A percentile compares a stretch with the other conserved stretches of the same genome.
phyloP scores from a whole-genome alignment of 2,329 filamentous ascomycete species.

The Coniochaeta sp. region DNA sequence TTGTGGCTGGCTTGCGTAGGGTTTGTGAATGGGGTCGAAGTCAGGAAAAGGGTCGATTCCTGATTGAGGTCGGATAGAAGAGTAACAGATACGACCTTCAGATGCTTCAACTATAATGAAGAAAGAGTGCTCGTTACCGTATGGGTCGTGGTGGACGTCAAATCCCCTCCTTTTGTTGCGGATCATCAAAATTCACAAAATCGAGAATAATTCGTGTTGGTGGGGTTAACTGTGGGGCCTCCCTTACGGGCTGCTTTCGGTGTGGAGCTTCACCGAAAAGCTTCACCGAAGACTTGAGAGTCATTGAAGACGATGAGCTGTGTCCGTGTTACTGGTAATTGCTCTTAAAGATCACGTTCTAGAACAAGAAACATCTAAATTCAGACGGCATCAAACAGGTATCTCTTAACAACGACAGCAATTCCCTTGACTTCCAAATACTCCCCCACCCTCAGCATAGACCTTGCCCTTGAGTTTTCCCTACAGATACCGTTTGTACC shows the following conservation, averaged over 20 bases:
- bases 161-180: neutral
- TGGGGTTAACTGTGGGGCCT: conserved; percentile 8
- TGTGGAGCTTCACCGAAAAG: neutral
- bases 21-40: neutral
- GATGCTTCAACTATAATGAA: neutral
- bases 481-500: neutral
- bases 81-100: neutral
- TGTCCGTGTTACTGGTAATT: too few relatives aligned
- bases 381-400: too few relatives aligned
- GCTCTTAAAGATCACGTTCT: too few relatives aligned
- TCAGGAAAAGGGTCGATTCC: neutral
- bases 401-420: too few relatives aligned
- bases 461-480: neutral
- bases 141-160: neutral
- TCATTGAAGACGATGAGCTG: too few relatives aligned
- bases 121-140: neutral
- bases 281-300: neutral
- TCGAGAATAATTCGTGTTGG: conserved; percentile 10
- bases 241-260: neutral
- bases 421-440: neutral
- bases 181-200: conserved; percentile 14
- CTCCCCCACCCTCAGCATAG: neutral
- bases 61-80: neutral
- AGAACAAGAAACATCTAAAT: too few relatives aligned
- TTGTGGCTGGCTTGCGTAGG: neutral